These are phyloP conservation scores for Linanthus parryae DNA, from an alignment of 148 eudicot genomes.

Conservation along the genomic window DNA sequence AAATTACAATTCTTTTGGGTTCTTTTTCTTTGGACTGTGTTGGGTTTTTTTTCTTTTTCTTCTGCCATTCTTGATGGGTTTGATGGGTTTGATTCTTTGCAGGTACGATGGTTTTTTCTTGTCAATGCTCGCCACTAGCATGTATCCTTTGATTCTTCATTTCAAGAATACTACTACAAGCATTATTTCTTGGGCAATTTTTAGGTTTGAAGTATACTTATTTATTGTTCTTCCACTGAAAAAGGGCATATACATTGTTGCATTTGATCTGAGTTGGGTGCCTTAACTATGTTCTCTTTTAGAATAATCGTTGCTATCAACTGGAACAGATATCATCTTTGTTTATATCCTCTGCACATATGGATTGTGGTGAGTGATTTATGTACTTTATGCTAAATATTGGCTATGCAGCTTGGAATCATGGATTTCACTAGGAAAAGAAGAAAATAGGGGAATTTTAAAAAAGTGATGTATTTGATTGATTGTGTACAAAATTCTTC, in stretches of 20 bases:
- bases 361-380: constrained; percentile 89
- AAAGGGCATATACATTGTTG: no score
- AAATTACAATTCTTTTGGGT: not conserved
- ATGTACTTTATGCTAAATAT: no score
- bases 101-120: constrained; percentile 99
- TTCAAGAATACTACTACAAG: no score
- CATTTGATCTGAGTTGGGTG: no score
- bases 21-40: not conserved
- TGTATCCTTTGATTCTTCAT: constrained; percentile 57
- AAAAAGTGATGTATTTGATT: no score
- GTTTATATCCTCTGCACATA: constrained; percentile 78
- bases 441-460: no score
- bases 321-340: constrained; percentile 76
- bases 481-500: no score
- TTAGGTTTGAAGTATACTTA: no score
- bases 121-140: constrained; percentile 94
- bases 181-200: no score
- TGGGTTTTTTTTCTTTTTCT: not conserved
- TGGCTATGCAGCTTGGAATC: no score
- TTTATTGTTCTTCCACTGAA: no score
- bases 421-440: no score
- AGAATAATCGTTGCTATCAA: constrained; percentile 81
- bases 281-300: not conserved
- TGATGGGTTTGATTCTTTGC: constrained; percentile 16
- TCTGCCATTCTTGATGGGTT: not conserved